Evolutionary conservation across 164 flowering plant species (phyloP).

Genomic region (Piper betle): DNA sequence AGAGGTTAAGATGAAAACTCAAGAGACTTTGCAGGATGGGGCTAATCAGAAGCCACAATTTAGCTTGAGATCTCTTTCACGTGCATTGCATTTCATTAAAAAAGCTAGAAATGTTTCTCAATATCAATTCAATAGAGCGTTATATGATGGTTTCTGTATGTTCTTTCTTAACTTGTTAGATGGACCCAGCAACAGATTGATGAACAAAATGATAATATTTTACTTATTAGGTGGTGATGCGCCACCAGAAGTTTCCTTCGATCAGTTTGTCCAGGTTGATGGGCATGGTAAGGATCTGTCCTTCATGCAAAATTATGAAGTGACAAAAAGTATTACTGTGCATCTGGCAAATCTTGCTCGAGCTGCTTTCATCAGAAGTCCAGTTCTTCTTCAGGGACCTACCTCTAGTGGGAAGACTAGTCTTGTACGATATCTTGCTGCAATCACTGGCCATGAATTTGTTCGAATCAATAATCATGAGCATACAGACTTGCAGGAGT

Average conservation of each 20-base stretch:
- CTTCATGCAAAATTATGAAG: constrained; percentile 32
- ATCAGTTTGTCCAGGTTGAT: constrained; percentile 4
- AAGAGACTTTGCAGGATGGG: constrained; percentile 83
- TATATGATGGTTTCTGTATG: constrained; percentile 95
- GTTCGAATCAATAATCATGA: constrained; percentile 96
- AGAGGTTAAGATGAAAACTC: constrained; percentile 61
- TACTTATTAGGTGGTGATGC: constrained; percentile 28
- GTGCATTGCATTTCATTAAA: constrained; percentile 64
- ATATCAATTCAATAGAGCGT: constrained; percentile 28
- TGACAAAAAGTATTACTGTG: constrained; percentile 54
- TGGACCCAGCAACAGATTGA: constrained; percentile 50
- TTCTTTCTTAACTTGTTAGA: constrained; percentile 76
- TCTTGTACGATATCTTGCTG: constrained; percentile 86
- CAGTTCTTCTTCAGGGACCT: constrained; percentile 95
- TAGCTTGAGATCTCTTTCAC: constrained; percentile 88
- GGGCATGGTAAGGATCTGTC: background rate
- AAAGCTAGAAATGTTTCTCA: constrained; percentile 45
- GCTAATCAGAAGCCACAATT: constrained; percentile 97
- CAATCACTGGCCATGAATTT: constrained; percentile 70
- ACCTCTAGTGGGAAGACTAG: constrained; percentile 99
- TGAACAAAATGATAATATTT: constrained; percentile 41
- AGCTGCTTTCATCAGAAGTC: constrained; percentile 61
- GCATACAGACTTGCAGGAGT: constrained; percentile 93
- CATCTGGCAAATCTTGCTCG: constrained; percentile 67
- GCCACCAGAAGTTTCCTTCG: constrained; percentile 33